phyloP scores from a whole-genome alignment of 1,284 basidiomycete genomes.

The Trametes polyzona region DNA sequence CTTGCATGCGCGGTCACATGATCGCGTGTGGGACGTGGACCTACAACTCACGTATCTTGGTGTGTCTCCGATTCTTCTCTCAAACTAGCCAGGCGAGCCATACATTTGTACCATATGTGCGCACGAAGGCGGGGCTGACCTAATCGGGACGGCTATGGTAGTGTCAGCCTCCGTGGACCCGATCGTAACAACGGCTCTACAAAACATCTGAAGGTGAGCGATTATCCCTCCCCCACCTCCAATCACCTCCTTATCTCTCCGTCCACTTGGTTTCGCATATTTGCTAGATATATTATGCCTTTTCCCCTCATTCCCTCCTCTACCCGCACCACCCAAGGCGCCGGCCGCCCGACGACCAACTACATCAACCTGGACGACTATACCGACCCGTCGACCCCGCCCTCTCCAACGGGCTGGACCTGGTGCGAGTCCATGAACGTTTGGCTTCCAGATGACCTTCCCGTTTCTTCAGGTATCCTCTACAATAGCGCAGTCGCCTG shows the following conservation, averaged over 20 bases:
- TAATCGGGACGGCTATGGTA: background rate
- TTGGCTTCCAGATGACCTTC: conserved; percentile 12
- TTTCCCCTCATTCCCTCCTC: background rate
- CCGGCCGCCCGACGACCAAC: conserved; percentile 3
- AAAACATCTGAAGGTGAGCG: background rate
- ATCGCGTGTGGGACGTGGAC: no score
- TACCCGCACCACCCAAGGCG: background rate
- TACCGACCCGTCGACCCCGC: conserved; percentile 4
- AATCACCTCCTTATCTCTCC: background rate
- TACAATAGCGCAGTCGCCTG: conserved; percentile 1
- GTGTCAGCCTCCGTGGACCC: background rate
- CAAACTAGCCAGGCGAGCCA: no score
- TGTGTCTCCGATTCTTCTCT: background rate
- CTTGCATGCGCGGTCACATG: conserved; percentile 10
- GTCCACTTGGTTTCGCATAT: no score
- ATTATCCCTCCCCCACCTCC: background rate
- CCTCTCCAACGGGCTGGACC: conserved; percentile 5
- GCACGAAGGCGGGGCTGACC: no score
- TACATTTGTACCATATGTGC: no score
- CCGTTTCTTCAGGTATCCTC: conserved; percentile 2
- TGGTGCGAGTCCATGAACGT: conserved; percentile 19
- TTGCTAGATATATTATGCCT: no score
- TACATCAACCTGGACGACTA: conserved; percentile 7
- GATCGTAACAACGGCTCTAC: background rate
- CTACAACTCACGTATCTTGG: no score